A percentile compares a stretch with the other conserved stretches of the same genome.
These are phyloP conservation scores for Larix kaempferi DNA, from an alignment of 75 land plant species.

Conservation along the genomic window DNA sequence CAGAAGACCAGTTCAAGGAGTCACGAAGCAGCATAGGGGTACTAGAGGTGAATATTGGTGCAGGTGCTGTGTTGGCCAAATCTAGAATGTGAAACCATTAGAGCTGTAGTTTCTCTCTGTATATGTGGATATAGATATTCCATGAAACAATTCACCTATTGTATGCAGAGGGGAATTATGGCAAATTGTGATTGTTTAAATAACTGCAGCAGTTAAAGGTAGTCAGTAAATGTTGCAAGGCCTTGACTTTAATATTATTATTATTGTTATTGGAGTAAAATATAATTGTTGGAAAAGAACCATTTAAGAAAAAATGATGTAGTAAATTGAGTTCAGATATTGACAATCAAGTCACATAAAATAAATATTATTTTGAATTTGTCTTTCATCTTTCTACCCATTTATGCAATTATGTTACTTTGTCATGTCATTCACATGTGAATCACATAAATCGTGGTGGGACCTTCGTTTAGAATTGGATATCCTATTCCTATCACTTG, in stretches of 20 bases:
- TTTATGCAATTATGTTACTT: too few relatives aligned
- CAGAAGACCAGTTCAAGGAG: conserved; percentile 87
- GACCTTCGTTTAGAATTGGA: too few relatives aligned
- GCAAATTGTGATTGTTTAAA: background rate
- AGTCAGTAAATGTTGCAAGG: background rate
- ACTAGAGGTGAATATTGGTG: conserved; percentile 10
- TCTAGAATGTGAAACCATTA: conserved; percentile 27
- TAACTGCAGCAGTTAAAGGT: background rate
- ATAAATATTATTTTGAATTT: too few relatives aligned
- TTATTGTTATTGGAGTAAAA: too few relatives aligned
- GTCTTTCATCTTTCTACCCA: too few relatives aligned
- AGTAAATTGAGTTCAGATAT: too few relatives aligned
- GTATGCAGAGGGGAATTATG: background rate
- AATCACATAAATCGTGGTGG: too few relatives aligned
- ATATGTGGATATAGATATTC: background rate
- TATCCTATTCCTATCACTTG: too few relatives aligned
- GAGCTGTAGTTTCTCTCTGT: background rate
- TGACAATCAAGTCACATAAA: too few relatives aligned
- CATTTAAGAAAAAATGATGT: too few relatives aligned
- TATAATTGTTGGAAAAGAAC: too few relatives aligned
- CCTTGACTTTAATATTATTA: background rate
- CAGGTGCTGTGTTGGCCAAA: conserved; percentile 38
- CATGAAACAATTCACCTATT: background rate
- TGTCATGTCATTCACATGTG: too few relatives aligned
- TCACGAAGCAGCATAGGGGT: conserved; percentile 20